Evolutionary conservation across 1,284 basidiomycete genomes (phyloP), one percentile per base, ranked within the genome.

Genomic region (Ustilago crameri): DNA sequence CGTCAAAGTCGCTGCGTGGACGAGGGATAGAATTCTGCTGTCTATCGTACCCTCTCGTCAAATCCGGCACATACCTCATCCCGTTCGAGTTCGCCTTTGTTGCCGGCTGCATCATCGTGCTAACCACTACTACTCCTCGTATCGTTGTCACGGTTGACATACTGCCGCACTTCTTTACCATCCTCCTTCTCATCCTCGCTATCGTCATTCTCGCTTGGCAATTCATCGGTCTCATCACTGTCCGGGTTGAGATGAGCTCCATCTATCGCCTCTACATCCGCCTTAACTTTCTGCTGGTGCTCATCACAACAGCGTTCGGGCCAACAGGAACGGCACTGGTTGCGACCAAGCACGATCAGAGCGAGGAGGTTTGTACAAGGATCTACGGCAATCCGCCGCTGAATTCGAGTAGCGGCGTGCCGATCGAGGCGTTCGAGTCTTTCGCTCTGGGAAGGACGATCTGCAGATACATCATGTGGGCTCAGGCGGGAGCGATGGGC

Each of bases 11-110:
- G 3, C 9, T 45, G 8, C 50, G 54, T 34, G 34, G 52, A 5
- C 37, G 66, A 38, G 72, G 72, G 5, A 20, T 62, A 3, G 64
- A 71, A 23, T 74, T 74, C 49, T 74, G 72, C 72, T 74, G 72
- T 34, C 57, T 65, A 1, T 45, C 58, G 15, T 57, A 74, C 20
- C 67, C 74, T 3, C 63, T 76, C 34, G 55, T 76, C 56, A 76
- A 76, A 42, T 52, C 51, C 0, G 74, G 74, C 3, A 52, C 67
- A 18, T 76, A 76, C 57, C 55, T 74, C 8, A 62, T 74, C 42
- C 47, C 65, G 9, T 55, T 76, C 38, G 74, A 76, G 30, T 72
- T 57, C 41, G 60, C 56, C 23, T 62, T 76, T 41, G 71, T 76
- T 3, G 46, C 66, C 3, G 51, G 64, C 14, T 70, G 60, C 38